Percentiles rank a stretch among this genome's conserved stretches.
Evolutionary conservation across 1,284 basidiomycete genomes (phyloP).

Genomic region (Ceratobasidium sp.): DNA sequence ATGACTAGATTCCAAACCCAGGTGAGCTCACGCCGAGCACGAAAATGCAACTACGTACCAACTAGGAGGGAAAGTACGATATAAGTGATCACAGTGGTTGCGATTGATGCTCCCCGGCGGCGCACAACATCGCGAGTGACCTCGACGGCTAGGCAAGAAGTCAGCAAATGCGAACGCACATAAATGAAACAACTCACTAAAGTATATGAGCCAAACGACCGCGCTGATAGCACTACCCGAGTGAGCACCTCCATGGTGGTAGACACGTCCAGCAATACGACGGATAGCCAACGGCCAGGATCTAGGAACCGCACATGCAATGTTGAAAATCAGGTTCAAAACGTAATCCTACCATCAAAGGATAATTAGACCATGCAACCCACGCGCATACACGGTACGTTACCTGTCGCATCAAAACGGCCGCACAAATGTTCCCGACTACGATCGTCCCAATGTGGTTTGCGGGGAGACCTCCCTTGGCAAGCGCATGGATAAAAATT

Average conservation of each 20-base stretch:
- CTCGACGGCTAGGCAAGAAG: slow-evolving; percentile 62
- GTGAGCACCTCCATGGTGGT: slow-evolving; percentile 59
- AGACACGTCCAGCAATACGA: slow-evolving; percentile 50
- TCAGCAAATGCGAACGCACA: slow-evolving; percentile 7
- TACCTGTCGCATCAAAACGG: slow-evolving; percentile 71
- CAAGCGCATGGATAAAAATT: slow-evolving; percentile 64
- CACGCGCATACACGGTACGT: slow-evolving; percentile 32
- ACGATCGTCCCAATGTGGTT: slow-evolving; percentile 65
- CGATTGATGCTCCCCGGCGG: slow-evolving; percentile 63
- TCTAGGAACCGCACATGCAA: slow-evolving; percentile 15
- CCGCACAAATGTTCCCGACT: slow-evolving; percentile 67
- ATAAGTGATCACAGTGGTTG: slow-evolving; percentile 68
- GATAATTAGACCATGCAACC: slow-evolving; percentile 7
- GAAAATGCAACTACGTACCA: slow-evolving; percentile 66
- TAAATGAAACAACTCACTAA: slow-evolving; percentile 21
- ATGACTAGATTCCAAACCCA: slow-evolving; percentile 51
- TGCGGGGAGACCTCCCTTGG: slow-evolving; percentile 61
- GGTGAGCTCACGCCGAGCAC: slow-evolving; percentile 67
- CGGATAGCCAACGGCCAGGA: slow-evolving; percentile 36
- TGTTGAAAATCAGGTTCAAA: slow-evolving; percentile 33
- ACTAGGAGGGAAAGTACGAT: slow-evolving; percentile 65
- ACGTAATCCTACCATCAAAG: slow-evolving; percentile 35
- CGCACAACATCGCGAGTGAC: slow-evolving; percentile 66
- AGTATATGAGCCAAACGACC: slow-evolving; percentile 64
- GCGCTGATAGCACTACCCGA: slow-evolving; percentile 70